Percentiles rank a stretch among this genome's conserved stretches.
Evolutionary conservation across 345 rosid genomes (phyloP).

Genomic region (Hypericum perforatum): DNA sequence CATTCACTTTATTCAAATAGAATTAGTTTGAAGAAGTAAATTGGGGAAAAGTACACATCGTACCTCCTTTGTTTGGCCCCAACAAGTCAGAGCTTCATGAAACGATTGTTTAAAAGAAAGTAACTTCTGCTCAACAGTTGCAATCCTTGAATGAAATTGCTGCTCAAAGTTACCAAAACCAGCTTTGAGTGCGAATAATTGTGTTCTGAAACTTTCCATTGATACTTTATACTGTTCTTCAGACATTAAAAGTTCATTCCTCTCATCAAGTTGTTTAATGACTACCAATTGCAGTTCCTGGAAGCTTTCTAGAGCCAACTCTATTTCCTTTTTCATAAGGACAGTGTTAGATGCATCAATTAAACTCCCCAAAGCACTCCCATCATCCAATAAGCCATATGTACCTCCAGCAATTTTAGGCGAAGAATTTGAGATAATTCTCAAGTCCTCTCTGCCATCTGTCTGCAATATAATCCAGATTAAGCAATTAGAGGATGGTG

Average conservation of each 20-base stretch:
- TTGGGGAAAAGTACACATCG: too few species aligned
- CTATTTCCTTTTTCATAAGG: constrained; percentile 67
- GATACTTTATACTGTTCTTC: constrained; percentile 44
- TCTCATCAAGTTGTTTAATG: constrained; percentile 45
- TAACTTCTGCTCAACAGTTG: constrained; percentile 38
- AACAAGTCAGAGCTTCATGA: constrained; percentile 30
- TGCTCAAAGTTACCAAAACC: constrained; percentile 37
- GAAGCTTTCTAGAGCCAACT: constrained; percentile 63
- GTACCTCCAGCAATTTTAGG: constrained; percentile 18
- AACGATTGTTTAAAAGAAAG: constrained; percentile 28
- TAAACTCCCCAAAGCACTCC: constrained; percentile 21
- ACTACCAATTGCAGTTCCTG: constrained; percentile 63
- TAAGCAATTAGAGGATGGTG: constrained; percentile 16
- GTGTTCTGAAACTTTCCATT: constrained; percentile 34
- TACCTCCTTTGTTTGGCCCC: constrained; percentile 52
- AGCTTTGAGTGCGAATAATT: constrained; percentile 42
- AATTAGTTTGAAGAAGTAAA: too few species aligned
- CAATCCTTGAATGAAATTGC: constrained; percentile 37
- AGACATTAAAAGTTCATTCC: constrained; percentile 44
- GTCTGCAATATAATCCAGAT: constrained; percentile 34
- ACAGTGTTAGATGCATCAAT: constrained; percentile 42
- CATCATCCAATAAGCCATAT: constrained; percentile 10
- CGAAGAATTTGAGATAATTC: constrained; percentile 18
- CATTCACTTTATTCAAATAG: too few species aligned
- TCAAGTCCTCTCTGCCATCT: constrained; percentile 26